phyloP scores from a whole-genome alignment of 139 green algal genomes.

The Tetraselmis striata region DNA sequence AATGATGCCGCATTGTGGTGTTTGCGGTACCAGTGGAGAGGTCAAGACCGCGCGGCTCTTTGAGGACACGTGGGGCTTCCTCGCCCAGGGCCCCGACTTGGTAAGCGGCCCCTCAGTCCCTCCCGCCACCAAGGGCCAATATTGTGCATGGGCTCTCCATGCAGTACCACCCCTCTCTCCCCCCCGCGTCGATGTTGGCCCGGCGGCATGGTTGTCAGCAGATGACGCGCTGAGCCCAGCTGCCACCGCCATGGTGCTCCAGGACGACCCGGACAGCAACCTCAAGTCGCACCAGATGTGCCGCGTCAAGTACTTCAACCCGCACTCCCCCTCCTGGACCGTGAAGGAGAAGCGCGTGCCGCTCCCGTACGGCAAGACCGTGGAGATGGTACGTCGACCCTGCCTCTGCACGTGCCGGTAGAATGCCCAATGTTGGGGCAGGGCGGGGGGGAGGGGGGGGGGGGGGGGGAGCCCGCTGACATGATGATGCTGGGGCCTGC shows the following conservation, averaged over 20 bases:
- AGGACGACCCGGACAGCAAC: not conserved
- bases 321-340: not conserved
- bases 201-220: no score
- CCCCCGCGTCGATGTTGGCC: no score
- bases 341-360: not conserved
- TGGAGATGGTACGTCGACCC: not conserved
- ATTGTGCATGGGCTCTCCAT: no score
- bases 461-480: no score
- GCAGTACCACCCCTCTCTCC: no score
- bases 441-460: no score
- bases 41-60: not conserved
- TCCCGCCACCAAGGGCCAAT: no score
- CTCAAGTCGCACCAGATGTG: not conserved
- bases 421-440: no score
- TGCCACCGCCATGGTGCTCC: not conserved
- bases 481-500: not conserved
- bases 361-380: not conserved
- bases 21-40: not conserved
- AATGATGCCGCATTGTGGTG: no score
- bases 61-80: not conserved
- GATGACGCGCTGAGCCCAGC: not conserved
- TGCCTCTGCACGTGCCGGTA: no score
- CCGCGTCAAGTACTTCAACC: not conserved
- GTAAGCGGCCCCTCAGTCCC: no score
- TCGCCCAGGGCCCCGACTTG: not conserved